Evolutionary conservation across 1,139 yeast species (phyloP), one percentile per base, ranked within the genome.

Genomic region (Candida tetrigidarum): DNA sequence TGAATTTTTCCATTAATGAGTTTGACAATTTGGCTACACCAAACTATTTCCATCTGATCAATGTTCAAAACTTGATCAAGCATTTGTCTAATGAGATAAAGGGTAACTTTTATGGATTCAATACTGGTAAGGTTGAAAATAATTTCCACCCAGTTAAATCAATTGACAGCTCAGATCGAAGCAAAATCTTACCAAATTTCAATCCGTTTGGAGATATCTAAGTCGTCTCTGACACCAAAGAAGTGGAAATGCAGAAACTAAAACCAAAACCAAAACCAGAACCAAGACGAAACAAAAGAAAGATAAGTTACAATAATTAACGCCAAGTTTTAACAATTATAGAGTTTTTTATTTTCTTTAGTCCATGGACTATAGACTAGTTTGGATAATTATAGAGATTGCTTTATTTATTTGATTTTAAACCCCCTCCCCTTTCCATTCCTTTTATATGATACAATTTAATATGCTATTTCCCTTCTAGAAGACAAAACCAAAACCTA

Each of bases 71-170:
- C 52, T 65, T 74, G 51, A 58, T 74, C 36, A 58, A 59, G 23
- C 59, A 66, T 46, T 58, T 74, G 45, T 52, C 57, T 11, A 56
- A 58, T 29, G 78, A 74, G 42, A 57, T 70, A 10, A 54, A 63
- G 26, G 78, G 78, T 1, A 58, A 65, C 40, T 74, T 74, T 52
- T 74, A 74, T 52, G 80, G 79, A 7, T 74, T 74, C 51, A 66
- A 65, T 50, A 56, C 25, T 37, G 39, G 43, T 3, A 40, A 34
- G n/a, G 14, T 14, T 11, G 39, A 27, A 18, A 22, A 27, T 16
- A 41, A 44, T 26, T 20, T 23, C 7, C 38, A 27, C 16, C 12
- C 37, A 16, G 12, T 18, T 2, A 38, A 29, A 15, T 16, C 41
- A 10, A 10, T 30, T 38, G 41, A 40, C 33, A 29, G 32, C 19